Evolutionary conservation across 176 grass and related monocot genomes (phyloP).

Genomic region (Musa troglodytarum): DNA sequence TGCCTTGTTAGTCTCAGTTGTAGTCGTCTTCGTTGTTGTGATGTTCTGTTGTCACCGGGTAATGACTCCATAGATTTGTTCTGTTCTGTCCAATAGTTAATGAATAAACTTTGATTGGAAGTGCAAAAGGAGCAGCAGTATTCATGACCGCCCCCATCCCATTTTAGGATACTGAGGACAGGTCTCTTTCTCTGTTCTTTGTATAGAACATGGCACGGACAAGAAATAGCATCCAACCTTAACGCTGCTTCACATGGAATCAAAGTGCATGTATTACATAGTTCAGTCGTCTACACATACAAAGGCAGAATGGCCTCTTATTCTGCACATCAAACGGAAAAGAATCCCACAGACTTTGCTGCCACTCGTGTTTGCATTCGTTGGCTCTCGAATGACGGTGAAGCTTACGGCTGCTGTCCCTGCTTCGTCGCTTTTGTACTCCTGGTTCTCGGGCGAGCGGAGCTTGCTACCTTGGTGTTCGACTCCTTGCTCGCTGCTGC

Average conservation of each 20-base stretch:
- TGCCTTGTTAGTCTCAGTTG: not conserved
- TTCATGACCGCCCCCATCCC: not conserved
- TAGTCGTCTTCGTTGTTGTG: not conserved
- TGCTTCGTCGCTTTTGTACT: not conserved
- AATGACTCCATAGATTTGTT: not conserved
- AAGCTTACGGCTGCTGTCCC: not conserved
- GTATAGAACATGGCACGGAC: not conserved
- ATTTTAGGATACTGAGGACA: not conserved
- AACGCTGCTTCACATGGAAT: not conserved
- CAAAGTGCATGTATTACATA: not conserved
- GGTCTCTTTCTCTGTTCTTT: not conserved
- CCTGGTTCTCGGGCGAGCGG: not conserved
- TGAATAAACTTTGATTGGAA: slow-evolving; percentile 23
- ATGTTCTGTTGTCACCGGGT: not conserved
- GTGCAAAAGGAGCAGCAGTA: not conserved
- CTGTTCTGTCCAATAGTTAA: not conserved
- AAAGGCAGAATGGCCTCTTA: not conserved
- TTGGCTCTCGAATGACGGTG: not conserved
- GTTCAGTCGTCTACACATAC: not conserved
- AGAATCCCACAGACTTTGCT: not conserved
- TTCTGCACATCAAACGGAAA: not conserved
- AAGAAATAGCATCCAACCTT: not conserved
- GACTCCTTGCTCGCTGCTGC: slow-evolving; percentile 19
- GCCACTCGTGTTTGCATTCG: not conserved
- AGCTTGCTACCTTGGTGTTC: not conserved